Percentiles rank a stretch among this genome's conserved stretches.
Conservation (phyloP, 2,329 filamentous ascomycete species). For the Neobulgaria alba region DNA sequence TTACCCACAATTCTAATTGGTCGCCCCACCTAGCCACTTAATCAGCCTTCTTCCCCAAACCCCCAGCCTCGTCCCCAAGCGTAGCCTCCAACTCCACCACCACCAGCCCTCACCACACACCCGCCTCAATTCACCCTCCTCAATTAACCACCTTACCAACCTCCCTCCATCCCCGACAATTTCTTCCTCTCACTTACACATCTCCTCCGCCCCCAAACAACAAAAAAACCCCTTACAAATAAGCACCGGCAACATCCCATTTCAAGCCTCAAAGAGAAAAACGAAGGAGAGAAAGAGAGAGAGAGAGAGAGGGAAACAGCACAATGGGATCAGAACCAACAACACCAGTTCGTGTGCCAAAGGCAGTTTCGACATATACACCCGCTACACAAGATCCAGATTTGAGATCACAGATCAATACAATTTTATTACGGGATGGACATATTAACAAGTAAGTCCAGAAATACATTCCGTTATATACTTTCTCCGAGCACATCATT, state of each 20-base stretch:
- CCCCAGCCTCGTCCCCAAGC: too few species aligned
- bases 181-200: neutral
- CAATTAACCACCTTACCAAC: neutral
- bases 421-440: constrained; percentile 47
- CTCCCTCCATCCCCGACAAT: too few species aligned
- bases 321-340: constrained; percentile 23
- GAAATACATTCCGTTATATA: too few species aligned
- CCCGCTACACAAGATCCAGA: constrained; percentile 53
- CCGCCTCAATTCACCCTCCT: neutral
- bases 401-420: constrained; percentile 54
- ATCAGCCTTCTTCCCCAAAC: too few species aligned
- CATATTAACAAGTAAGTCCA: constrained; percentile 49
- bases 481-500: neutral
- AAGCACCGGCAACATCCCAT: neutral
- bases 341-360: constrained; percentile 52
- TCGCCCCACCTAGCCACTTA: too few species aligned
- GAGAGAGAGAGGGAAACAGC: too few species aligned
- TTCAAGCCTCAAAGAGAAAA: too few species aligned
- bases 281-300: neutral
- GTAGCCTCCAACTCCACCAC: too few species aligned
- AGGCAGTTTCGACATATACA: constrained; percentile 46
- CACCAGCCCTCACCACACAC: too few species aligned
- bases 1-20: too few species aligned
- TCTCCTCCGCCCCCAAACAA: neutral
- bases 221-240: neutral